Conservation (phyloP, 495 filamentous ascomycete species). For the Penicillium subrubescens region DNA sequence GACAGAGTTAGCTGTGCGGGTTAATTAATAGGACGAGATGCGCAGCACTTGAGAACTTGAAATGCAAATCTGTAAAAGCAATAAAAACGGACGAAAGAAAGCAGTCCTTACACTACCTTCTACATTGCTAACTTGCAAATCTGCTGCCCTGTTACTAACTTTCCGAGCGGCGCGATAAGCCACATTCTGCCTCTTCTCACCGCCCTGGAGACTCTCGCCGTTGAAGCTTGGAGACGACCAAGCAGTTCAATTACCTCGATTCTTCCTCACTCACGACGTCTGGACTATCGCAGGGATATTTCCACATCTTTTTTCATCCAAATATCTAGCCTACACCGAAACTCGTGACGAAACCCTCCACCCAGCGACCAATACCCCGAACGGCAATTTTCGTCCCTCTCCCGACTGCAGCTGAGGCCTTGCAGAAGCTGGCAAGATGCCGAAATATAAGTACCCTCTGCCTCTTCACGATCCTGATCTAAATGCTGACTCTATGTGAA, state of each 20-base stretch:
- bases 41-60: too few species aligned
- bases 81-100: too few species aligned
- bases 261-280: background rate
- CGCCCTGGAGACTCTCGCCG: constrained; percentile 22
- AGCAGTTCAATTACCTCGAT: background rate
- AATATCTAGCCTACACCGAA: background rate
- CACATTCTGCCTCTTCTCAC: constrained; percentile 21
- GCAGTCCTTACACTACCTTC: too few species aligned
- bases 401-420: constrained; percentile 22
- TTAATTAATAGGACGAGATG: too few species aligned
- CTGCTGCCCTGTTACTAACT: background rate
- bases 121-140: background rate
- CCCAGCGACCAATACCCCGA: constrained; percentile 16
- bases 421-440: constrained; percentile 57
- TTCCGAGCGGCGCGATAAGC: constrained; percentile 12
- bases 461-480: background rate
- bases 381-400: constrained; percentile 30
- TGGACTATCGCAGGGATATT: constrained; percentile 4
- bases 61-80: too few species aligned
- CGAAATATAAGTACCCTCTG: constrained; percentile 70
- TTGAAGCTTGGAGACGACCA: constrained; percentile 20
- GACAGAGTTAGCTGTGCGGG: too few species aligned
- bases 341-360: background rate
- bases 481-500: constrained; percentile 53
- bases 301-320: background rate